Evolutionary conservation across 1,284 basidiomycete species (phyloP), one percentile per base, ranked within the genome.

Genomic region (Trichosporon asahii): DNA sequence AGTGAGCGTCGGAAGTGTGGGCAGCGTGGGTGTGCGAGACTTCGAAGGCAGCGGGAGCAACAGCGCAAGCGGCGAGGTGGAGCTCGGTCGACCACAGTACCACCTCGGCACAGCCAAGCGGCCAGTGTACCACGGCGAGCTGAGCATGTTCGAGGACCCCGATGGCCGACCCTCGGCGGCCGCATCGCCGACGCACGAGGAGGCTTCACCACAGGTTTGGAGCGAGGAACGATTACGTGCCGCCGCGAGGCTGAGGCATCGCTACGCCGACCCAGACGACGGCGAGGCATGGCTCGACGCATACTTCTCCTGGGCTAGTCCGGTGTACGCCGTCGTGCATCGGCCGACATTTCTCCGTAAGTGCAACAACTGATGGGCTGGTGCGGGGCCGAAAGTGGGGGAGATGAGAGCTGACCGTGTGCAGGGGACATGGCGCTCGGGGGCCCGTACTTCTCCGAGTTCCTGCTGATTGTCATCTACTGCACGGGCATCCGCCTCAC

Each of bases 291-390:
- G 68, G 35, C 66, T 75, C 27, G 71, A 75, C 23, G 69, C 72
- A 64, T 75, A 72, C 64, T 75, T 75, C 65, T 67, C 55, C 23
- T 76, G 74, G 74, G 70, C 74, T n/a, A 70, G 69, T 21, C 57
- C 66, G 23, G 66, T 60, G 4, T 73, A 72, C 8, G 73, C 67
- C 3, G 68, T 73, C 1, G 71, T 76, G 4, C 69, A 72, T 35
- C 53, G 72, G 21, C 40, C 46, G 15, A 55, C 71, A 12, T 76
- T 76, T 61, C 66, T 76, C 14, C 21, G 57, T 61, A 27, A 61
- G 57, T 53, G 8, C n/a, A n/a, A n/a, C n/a, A 40, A 12, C 37
- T 9, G 37, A 2, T 40, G 25, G 11, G 18, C 25, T 23, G 23
- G 9, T 25, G 31, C 49, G 55, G 12, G 4, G 29, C 15, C 57